Conservation (phyloP, 768 basidiomycete genomes). For the Boletus vinaceobasis region DNA sequence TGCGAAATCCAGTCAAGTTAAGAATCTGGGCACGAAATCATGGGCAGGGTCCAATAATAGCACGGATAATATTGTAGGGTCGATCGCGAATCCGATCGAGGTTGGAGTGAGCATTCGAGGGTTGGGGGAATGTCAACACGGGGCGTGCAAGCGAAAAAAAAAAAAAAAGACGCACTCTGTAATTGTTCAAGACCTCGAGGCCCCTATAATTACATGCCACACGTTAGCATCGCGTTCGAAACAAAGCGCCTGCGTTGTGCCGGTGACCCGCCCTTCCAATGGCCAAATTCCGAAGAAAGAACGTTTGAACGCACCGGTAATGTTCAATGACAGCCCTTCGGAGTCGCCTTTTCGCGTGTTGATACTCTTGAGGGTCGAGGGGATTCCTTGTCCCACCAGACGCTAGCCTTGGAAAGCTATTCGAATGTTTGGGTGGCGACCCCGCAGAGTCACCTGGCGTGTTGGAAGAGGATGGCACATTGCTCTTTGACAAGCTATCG, state of each 20-base stretch:
- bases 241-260: not conserved
- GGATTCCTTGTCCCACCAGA: conserved; percentile 5
- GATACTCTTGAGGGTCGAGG: conserved; percentile 75
- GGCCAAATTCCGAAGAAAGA: not conserved
- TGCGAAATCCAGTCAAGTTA: conserved; percentile 87
- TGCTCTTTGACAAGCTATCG: not conserved
- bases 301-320: conserved; percentile 52
- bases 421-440: not conserved
- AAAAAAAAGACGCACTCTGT: conserved; percentile 50
- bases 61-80: not conserved
- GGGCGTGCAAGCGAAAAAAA: not conserved
- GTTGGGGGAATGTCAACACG: not conserved
- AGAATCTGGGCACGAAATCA: conserved; percentile 49
- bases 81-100: no score
- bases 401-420: not conserved
- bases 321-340: conserved; percentile 80
- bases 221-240: conserved; percentile 4
- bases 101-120: not conserved
- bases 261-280: not conserved
- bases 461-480: not conserved
- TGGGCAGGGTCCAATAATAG: not conserved
- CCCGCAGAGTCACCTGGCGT: not conserved
- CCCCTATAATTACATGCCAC: conserved; percentile 40
- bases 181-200: conserved; percentile 85
- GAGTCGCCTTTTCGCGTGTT: conserved; percentile 75